Evolutionary conservation across 129 eudicot genomes (phyloP), one percentile per base, ranked within the genome.

Genomic region (Dittrichia graveolens): DNA sequence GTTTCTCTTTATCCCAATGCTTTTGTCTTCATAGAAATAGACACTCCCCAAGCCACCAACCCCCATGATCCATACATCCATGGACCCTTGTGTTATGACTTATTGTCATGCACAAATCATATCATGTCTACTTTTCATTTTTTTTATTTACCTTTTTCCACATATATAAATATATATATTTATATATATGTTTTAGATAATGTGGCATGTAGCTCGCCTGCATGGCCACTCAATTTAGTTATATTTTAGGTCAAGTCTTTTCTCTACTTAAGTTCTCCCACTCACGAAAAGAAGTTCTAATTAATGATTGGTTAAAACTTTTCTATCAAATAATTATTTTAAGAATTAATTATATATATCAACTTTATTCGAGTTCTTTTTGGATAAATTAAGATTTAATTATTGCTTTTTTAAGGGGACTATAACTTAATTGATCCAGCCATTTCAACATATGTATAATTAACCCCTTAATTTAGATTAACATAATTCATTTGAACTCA

Each of bases 1-100:
- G 62, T 62, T 76, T 61, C 75, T 47, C 68, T 76, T 71, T 43
- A 66, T 71, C 82, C 72, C 82, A 78, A 78, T 78, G 78, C 82
- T 4, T 71, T 78, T 78, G 82, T 78, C 82, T 54, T 71, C 67
- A 71, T 63, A 62, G 78, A 44, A 56, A 43, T 71, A 67, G 71
- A 78, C 82, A 78, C 41, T 42, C 40, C 58, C 48, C 15, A 45
- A 67, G 47, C 57, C 64, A 77, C 81, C 75, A 48, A 77, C 53
- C 40, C 71, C 63, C 71, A 69, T 78, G 15, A 60, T 55, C 74
- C 59, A 75, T 66, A 45, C 61, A 61, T 62, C 18, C 77, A 63
- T 78, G 77, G 67, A 37, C 82, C 82, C 77, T 69, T 69, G 19
- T 75, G 68, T 56, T 39, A 41, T 59, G 47, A 43, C 61, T 72